Base-by-base conservation (phyloP, 2,329 filamentous ascomycete species). In the Colletotrichum viniferum region DNA sequence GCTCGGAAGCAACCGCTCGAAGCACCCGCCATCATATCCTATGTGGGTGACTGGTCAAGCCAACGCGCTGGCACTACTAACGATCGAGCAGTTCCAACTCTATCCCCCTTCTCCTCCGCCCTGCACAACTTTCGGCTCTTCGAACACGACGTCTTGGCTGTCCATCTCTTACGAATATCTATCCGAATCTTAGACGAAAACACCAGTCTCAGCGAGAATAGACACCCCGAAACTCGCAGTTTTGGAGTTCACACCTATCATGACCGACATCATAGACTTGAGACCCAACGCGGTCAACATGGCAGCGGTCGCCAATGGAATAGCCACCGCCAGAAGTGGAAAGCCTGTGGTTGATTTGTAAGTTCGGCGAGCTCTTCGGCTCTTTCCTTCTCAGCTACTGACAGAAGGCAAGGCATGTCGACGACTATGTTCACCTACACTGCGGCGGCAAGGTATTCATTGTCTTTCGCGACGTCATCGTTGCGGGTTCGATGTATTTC, bases 401-500 rank as follows among this genome's bases (percentile, higher is more conserved):
- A 76, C 16, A 13, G 9, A 21, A 9, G 16, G 4, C 36, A 76
- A 76, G 74, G 10, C 24, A 70, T 28, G 12, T 28, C 7, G 48
- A 74, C 7, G 65, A 74, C 13, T 70, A 38, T 26, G 74, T 74
- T 9, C 34, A 71, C 7, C n/a, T 76, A 7, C 30, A 74, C 32
- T 69, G 71, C 21, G 71, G 32, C 6, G 18, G 43, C 4, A 38
- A 6, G 5, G 3, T 76, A 3, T 76, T 76, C 61, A 66, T 76
- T 13, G 71, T 74, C 24, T 76, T 60, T 14, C 60, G 66, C 21
- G 71, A 74, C n/a, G 18, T 76, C 24, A 32, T 76, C 52, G 63
- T 58, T 10, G 71, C 64, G 5, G 74, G 71, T 6, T 65, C 71
- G 10, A 70, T 71, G 60, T 76, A 74, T 24, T 76, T 76, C 16